Base-by-base conservation (phyloP, 2,329 filamentous ascomycete species). In the Hypoxylon rubiginosum region DNA sequence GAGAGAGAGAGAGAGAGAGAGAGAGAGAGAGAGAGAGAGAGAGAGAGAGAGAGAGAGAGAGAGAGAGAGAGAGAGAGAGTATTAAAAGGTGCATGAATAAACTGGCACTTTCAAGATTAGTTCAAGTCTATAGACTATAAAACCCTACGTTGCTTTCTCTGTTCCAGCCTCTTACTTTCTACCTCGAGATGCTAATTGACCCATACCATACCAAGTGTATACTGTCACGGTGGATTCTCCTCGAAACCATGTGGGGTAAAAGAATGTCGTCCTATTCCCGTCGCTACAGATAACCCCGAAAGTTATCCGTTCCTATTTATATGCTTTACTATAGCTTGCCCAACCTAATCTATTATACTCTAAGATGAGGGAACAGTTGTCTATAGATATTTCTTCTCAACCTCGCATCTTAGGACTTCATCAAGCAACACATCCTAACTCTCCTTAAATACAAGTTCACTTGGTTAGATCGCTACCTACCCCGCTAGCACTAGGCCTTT, bases 401-500 rank as follows among this genome's bases (percentile, higher is more conserved):
- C 6, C 10, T 49, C 9, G 19, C 45, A 26, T 39, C 24, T 28
- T 34, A 55, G 10, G 26, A 4, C 24, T 43, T 19, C 10, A 7
- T n/a, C 43, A 4, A 13, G 19, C 8, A 48, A 24, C 11, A 15
- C 8, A 21, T 24, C 15, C 26, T n/a, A 50, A 2, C 11, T 46
- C 17, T 26, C 43, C 10, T 46, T n/a, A 17, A 8, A 19, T n/a
- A 43, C 19, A 36, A 10, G 34, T 36, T 54, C 32, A 11, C 24
- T 34, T 19, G 28, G 24, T 46, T 39, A 46, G 19, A 21, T 8
- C 15, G 28, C 17, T 58, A 66, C 59, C n/a, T n/a, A n/a, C n/a
- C 63, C 63, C 58, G 50, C 59, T 24, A 30, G 11, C 36, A 13
- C 36, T 52, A 43, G 34, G 13, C 50, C 19, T 11, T 15, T 13